Evolutionary conservation across 257 asterid species (phyloP), one percentile per base, ranked within the genome.

Genomic region (Scutellaria minor): DNA sequence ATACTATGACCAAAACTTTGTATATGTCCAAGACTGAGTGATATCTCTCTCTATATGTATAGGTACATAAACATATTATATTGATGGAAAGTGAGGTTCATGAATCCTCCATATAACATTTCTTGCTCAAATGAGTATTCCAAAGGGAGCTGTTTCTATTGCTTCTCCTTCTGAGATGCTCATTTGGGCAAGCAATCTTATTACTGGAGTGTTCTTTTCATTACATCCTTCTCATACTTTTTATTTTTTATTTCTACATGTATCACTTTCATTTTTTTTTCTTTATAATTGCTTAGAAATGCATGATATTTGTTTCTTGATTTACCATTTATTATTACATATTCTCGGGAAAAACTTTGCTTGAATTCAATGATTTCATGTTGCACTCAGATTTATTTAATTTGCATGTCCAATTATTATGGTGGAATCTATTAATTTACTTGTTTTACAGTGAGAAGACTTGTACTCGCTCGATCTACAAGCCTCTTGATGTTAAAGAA

Each of bases 61-160:
- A n/a, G 41, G 3, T 35, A 15, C 3, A 61, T 39, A 61, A n/a
- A 14, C 18, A 63, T 18, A 18, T 63, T 63, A 3, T 24, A 64
- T 10, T 1, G 11, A 67, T 9, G 15, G 74, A 41, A 48, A 24
- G 74, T 22, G 64, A 53, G 61, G 9, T 48, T 24, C 10, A 55
- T 48, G 27, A 74, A 66, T 56, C 83, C 85, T 80, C 85, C 80
- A 72, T 45, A 31, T 81, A 84, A 84, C 46, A 66, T 81, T 84
- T 81, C 88, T 84, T 84, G 88, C 88, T 81, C 88, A 84, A 84
- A 84, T 84, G 88, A 84, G 88, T 81, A 79, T 84, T 81, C 86
- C 88, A 84, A 74, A 50, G 14, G 52, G 73, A 65, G 70, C 24
- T 14, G 5, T 66, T 56, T 72, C 24, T 42, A 35, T 39, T 74